phyloP scores from a whole-genome alignment of 2,329 filamentous ascomycete species.

The Xylariales sp. region DNA sequence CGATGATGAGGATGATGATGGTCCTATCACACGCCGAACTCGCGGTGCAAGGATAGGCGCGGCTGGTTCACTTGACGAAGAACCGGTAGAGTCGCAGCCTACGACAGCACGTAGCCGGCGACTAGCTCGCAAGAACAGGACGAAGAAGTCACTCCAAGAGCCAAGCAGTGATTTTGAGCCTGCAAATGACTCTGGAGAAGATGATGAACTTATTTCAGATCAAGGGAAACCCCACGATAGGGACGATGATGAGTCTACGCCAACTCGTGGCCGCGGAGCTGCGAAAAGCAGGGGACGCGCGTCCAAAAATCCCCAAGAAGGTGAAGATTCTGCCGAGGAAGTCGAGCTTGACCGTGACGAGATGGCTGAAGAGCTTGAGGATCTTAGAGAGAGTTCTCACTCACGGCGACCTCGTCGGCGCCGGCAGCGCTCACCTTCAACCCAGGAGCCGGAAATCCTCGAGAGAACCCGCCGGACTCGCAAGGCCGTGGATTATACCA shows the following conservation, averaged over 20 bases:
- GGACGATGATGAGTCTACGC: conserved; percentile 44
- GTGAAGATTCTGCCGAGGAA: conserved; percentile 51
- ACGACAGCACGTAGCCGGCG: conserved; percentile 36
- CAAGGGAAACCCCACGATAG: conserved; percentile 27
- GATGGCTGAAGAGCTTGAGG: conserved; percentile 60
- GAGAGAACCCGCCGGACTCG: conserved; percentile 52
- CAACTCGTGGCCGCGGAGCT: conserved; percentile 43
- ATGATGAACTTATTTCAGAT: conserved; percentile 38
- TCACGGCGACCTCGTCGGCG: conserved; percentile 46
- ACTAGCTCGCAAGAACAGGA: conserved; percentile 42
- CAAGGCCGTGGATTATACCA: conserved; percentile 78
- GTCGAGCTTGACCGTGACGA: conserved; percentile 59
- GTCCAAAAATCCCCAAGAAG: conserved; percentile 43
- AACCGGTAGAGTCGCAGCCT: conserved; percentile 18
- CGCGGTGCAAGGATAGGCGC: conserved; percentile 25
- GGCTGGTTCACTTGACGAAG: conserved; percentile 14
- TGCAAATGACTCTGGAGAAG: conserved; percentile 54
- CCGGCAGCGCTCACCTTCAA: conserved; percentile 33
- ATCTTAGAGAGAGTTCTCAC: conserved; percentile 52
- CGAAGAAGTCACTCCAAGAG: conserved; percentile 44
- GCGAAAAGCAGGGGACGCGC: conserved; percentile 34
- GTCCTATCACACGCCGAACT: conserved; percentile 43
- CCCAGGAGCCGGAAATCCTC: conserved; percentile 47
- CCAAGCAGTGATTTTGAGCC: conserved; percentile 59
- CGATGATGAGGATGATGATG: conserved; percentile 45